phyloP scores from a whole-genome alignment of 2,329 filamentous ascomycete genomes.

The Nemania bipapillata region DNA sequence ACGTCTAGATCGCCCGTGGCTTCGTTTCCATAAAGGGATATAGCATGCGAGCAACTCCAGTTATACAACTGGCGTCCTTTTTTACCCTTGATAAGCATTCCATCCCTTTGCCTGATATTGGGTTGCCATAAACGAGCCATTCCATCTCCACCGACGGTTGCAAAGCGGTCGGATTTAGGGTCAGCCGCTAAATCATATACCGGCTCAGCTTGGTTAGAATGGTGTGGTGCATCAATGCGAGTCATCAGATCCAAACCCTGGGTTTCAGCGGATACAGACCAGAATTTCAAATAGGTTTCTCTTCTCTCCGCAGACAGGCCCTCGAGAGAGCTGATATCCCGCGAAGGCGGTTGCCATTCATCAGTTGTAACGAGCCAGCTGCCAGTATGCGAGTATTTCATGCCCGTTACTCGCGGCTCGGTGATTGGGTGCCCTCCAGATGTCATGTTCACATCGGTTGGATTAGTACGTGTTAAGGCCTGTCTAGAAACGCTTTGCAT shows the following conservation, averaged over 20 bases:
- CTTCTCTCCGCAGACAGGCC: slow-evolving; percentile 61
- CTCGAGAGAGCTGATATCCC: slow-evolving; percentile 72
- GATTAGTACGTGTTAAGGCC: slow-evolving; percentile 86
- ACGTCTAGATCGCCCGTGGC: slow-evolving; percentile 51
- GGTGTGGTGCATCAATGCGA: slow-evolving; percentile 85
- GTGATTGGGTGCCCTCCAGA: slow-evolving; percentile 76
- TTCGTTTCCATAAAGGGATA: slow-evolving; percentile 60
- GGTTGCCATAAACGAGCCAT: slow-evolving; percentile 84
- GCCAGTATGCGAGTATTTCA: slow-evolving; percentile 82
- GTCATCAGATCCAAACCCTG: slow-evolving; percentile 78
- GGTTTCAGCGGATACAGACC: slow-evolving; percentile 71
- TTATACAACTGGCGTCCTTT: slow-evolving; percentile 70
- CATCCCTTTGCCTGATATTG: slow-evolving; percentile 74
- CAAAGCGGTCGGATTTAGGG: slow-evolving; percentile 76
- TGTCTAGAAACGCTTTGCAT: slow-evolving; percentile 85
- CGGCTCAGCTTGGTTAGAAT: slow-evolving; percentile 63
- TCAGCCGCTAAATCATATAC: slow-evolving; percentile 80
- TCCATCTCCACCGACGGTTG: slow-evolving; percentile 84
- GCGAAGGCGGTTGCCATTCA: slow-evolving; percentile 81
- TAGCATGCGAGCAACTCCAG: slow-evolving; percentile 76
- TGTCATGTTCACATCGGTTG: slow-evolving; percentile 81
- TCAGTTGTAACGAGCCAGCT: slow-evolving; percentile 92
- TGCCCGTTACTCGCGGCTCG: slow-evolving; percentile 79
- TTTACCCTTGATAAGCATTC: slow-evolving; percentile 70
- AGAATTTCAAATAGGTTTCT: slow-evolving; percentile 91